These are phyloP conservation scores for Atkinsonella hypoxylon DNA, from an alignment of 2,329 filamentous ascomycete species.

Conservation along the genomic window DNA sequence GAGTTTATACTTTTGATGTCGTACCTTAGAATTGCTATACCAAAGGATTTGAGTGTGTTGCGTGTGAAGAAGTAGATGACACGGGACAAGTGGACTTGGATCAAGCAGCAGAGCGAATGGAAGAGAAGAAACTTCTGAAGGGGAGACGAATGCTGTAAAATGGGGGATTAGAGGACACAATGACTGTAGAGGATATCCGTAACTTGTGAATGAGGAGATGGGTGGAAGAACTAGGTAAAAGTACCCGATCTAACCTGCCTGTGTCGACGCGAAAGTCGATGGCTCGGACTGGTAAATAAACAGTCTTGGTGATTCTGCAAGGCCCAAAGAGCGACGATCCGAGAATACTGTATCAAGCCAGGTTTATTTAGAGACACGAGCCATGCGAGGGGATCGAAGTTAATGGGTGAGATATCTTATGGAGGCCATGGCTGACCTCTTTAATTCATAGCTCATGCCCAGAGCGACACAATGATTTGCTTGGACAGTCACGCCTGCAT, in stretches of 20 bases:
- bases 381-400: not conserved
- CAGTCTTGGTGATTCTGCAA: not conserved
- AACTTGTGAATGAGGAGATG: not conserved
- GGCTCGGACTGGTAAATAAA: not conserved
- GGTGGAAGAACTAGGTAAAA: not conserved
- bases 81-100: not conserved
- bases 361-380: not conserved
- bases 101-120: not conserved
- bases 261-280: not conserved
- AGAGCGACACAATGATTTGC: too few species aligned
- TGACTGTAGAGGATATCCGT: conserved; percentile 1
- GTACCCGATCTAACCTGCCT: not conserved
- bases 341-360: not conserved
- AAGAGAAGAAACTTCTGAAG: not conserved
- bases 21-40: too few species aligned
- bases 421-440: not conserved
- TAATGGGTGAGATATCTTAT: not conserved
- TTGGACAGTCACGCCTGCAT: too few species aligned
- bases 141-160: not conserved
- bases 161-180: not conserved
- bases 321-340: not conserved
- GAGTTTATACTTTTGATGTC: too few species aligned
- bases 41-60: too few species aligned
- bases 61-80: too few species aligned
- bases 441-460: too few species aligned